These are phyloP conservation scores for Penicillium argentinense DNA, from an alignment of 495 filamentous ascomycete species.

Conservation along the genomic window DNA sequence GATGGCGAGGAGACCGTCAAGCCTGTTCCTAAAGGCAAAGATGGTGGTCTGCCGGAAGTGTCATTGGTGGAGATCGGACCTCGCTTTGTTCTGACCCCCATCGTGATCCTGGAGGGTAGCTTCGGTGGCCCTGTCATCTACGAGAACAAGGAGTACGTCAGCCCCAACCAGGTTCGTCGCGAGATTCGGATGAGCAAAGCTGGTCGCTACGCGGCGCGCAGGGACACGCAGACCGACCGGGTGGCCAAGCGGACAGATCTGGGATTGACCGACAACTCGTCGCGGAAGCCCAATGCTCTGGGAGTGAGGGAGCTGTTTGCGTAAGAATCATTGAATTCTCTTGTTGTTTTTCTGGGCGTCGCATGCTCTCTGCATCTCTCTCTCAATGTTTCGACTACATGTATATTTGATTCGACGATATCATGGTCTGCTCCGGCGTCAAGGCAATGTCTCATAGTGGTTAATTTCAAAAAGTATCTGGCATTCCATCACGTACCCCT, in stretches of 20 bases:
- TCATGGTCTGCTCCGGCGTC: constrained; percentile 44
- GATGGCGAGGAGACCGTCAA: constrained; percentile 34
- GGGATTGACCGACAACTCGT: constrained; percentile 67
- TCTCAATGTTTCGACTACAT: constrained; percentile 35
- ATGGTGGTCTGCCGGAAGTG: constrained; percentile 61
- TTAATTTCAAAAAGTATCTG: constrained; percentile 28
- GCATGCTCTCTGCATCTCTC: constrained; percentile 33
- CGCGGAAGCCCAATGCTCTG: constrained; percentile 64
- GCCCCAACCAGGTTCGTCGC: constrained; percentile 87
- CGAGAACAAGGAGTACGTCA: constrained; percentile 98
- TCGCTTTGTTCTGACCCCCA: constrained; percentile 91
- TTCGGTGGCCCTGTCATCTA: constrained; percentile 98
- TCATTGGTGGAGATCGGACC: constrained; percentile 92
- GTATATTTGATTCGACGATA: constrained; percentile 44
- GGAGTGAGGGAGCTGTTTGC: constrained; percentile 82
- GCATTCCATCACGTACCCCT: constrained; percentile 20
- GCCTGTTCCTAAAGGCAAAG: constrained; percentile 35
- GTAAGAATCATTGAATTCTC: too few species aligned
- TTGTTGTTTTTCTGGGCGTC: constrained; percentile 17
- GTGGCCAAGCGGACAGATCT: constrained; percentile 73
- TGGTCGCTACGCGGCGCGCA: constrained; percentile 66
- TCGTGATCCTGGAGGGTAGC: constrained; percentile 90
- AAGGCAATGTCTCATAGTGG: constrained; percentile 29
- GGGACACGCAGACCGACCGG: constrained; percentile 70
- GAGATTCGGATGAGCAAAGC: constrained; percentile 77